Evolutionary conservation across 192 early-diverging fungal species (phyloP), one percentile per base, ranked within the genome.

Genomic region (Mortierella hygrophila): DNA sequence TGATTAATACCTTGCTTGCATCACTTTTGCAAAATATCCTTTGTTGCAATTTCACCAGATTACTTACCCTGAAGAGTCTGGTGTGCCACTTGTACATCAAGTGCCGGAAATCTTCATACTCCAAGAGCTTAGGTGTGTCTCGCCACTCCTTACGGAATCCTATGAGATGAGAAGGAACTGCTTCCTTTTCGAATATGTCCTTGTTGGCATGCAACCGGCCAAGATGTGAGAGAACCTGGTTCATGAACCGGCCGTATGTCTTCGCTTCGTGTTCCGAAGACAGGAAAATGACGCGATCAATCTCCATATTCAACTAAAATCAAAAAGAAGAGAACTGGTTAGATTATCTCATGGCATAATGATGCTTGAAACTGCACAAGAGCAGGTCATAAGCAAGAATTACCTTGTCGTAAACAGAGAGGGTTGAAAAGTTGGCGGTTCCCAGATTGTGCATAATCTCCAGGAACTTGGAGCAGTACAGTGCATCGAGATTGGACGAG

Each of bases 61-160:
- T 6, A 68, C 55, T 73, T 87, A 89, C 89, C 32, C 49, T 75
- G 23, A 81, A 83, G 32, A 95, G 79, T 40, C 92, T 92, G 26
- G 82, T 78, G 69, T 97, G 97, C 95, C 96, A 96, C 74, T 96
- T 97, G 74, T 89, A 88, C 69, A 95, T 87, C 0, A 92, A 91
- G 52, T 89, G 89, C 26, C 91, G 80, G 87, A 95, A 97, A 2
- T 93, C 92, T 26, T 92, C 88, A 78, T 90, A 92, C 23, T 88
- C 85, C 8, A 95, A 78, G 1, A 94, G 74, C 82, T 85, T 13
- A 90, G 75, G 42, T 5, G 57, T 60, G 8, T 63, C 57, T 63
- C 71, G 76, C 94, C 94, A 96, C 23, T 92, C 89, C 74, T 92
- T 91, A 78, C 92, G 92, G 78, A 97, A 96, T 16, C 95, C 96